Evolutionary conservation across 768 basidiomycete genomes (phyloP).

Genomic region (Phaeotremella fagi): DNA sequence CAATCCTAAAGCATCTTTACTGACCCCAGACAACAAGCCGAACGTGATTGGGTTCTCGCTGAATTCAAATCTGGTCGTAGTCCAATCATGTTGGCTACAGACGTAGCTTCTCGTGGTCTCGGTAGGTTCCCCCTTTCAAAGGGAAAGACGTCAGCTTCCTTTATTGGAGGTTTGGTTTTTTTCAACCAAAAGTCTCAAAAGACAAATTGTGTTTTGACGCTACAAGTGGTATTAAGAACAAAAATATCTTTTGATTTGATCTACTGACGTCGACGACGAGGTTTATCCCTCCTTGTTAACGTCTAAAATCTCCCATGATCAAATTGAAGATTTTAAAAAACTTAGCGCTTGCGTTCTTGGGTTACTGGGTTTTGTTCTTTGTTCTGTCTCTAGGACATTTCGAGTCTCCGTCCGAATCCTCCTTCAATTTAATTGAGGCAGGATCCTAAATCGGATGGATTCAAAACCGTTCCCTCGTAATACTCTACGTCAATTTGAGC

Average conservation of each 20-base stretch:
- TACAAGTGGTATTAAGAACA: too few species aligned
- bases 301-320: too few species aligned
- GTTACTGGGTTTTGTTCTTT: too few species aligned
- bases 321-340: neutral
- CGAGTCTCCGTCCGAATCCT: too few species aligned
- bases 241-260: neutral
- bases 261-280: conserved; percentile 1
- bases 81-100: conserved; percentile 96
- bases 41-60: conserved; percentile 97
- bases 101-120: conserved; percentile 98
- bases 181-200: too few species aligned
- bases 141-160: neutral
- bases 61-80: conserved; percentile 98
- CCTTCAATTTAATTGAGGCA: too few species aligned
- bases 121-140: conserved; percentile 63
- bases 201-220: too few species aligned
- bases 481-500: neutral
- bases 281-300: too few species aligned
- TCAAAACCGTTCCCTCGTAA: conserved; percentile 1
- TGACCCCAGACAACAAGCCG: conserved; percentile 50
- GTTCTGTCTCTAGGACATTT: too few species aligned
- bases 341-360: too few species aligned
- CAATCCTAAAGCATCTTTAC: conserved; percentile 5
- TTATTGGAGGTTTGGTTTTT: too few species aligned
- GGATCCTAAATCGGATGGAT: too few species aligned